These are phyloP conservation scores for Cyberlindnera sargentensis DNA, from an alignment of 805 yeast genomes.

Conservation along the genomic window DNA sequence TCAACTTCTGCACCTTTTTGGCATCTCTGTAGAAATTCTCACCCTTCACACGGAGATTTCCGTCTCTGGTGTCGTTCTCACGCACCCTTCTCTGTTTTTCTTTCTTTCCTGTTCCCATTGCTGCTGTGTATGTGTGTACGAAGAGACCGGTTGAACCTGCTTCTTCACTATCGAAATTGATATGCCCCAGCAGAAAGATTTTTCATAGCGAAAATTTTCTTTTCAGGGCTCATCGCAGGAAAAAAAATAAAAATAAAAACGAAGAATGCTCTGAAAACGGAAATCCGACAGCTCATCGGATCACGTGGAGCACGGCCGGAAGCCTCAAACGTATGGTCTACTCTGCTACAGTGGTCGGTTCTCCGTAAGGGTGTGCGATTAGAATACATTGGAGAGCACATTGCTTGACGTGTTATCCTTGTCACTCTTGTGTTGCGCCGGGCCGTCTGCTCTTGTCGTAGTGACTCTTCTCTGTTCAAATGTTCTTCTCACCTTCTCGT, in stretches of 20 bases:
- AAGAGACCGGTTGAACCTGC: not conserved
- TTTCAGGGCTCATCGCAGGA: not conserved
- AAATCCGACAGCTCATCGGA: too few relatives aligned
- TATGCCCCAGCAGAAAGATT: too few relatives aligned
- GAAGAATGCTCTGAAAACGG: too few relatives aligned
- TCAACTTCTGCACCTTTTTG: constrained; percentile 79
- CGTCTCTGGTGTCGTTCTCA: constrained; percentile 76
- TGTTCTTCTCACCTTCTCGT: constrained; percentile 41
- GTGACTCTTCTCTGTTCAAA: constrained; percentile 68
- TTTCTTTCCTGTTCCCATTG: constrained; percentile 90
- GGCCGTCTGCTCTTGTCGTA: constrained; percentile 61
- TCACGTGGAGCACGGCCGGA: too few relatives aligned
- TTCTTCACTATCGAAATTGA: not conserved
- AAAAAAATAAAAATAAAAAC: too few relatives aligned
- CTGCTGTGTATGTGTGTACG: not conserved
- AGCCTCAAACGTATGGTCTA: not conserved
- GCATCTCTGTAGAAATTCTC: constrained; percentile 96
- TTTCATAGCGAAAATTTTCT: constrained; percentile 7
- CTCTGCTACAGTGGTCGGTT: not conserved
- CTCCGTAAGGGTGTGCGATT: not conserved
- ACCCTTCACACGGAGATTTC: constrained; percentile 90
- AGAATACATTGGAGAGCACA: constrained; percentile 26
- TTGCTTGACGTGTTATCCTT: constrained; percentile 32
- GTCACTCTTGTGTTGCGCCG: constrained; percentile 35
- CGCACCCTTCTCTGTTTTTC: constrained; percentile 83